phyloP scores from a whole-genome alignment of 495 filamentous ascomycete genomes.

The Xylaria longipes region DNA sequence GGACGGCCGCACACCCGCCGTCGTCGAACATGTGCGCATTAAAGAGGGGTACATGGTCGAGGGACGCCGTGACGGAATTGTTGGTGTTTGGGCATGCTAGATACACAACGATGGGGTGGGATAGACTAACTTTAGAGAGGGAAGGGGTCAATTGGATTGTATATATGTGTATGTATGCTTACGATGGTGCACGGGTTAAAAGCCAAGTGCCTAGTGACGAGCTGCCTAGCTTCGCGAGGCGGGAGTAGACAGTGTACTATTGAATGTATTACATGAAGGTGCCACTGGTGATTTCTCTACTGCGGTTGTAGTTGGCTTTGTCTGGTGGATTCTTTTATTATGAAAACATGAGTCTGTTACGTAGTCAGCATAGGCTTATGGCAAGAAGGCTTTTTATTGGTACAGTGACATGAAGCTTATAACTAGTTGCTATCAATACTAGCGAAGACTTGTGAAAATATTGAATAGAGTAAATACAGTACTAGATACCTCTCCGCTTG shows the following conservation, averaged over 20 bases:
- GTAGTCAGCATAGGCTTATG: neutral
- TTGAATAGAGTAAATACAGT: neutral
- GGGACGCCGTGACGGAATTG: slow-evolving; percentile 83
- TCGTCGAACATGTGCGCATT: slow-evolving; percentile 87
- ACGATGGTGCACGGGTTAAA: neutral
- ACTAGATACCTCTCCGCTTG: neutral
- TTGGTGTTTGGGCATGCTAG: slow-evolving; percentile 92
- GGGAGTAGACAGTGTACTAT: neutral
- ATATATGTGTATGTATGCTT: slow-evolving; percentile 20
- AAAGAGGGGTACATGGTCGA: slow-evolving; percentile 95
- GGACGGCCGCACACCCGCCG: slow-evolving; percentile 62
- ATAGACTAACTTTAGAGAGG: neutral
- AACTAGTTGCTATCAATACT: neutral
- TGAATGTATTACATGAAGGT: neutral
- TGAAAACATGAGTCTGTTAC: neutral
- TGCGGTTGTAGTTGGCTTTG: neutral
- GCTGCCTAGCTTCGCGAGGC: neutral
- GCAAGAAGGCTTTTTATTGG: neutral
- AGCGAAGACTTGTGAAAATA: neutral
- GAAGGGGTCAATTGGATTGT: neutral
- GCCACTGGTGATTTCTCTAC: neutral
- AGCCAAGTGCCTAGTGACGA: neutral
- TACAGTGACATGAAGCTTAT: neutral
- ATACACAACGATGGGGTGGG: neutral
- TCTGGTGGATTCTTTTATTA: neutral